Evolutionary conservation across 2,329 filamentous ascomycete genomes (phyloP), one percentile per base, ranked within the genome.

Genomic region (Exophiala dermatitidis): DNA sequence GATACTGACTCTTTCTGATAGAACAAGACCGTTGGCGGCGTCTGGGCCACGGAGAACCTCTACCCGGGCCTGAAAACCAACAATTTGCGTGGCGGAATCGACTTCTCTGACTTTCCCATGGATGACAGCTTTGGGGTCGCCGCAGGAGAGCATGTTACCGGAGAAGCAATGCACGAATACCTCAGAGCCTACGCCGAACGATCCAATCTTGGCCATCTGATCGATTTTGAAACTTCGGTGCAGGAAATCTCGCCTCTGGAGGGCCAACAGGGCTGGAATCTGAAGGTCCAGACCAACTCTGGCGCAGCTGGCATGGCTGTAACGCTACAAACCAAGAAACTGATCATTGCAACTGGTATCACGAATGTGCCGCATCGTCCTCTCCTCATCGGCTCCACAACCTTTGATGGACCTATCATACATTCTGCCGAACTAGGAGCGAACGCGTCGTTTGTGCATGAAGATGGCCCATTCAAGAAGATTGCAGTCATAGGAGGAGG

Each of bases 61-160:
- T 74, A 90, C 65, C 79, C 82, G 0, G 82, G 80, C 1, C 74
- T 91, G 42, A 85, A 82, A 63, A 83, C 80, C 49, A 90, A 91
- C 68, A 90, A 90, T 63, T 77, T 88, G 65, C 67, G 83, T 5
- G 85, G 86, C 2, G 84, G 81, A 0, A 87, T 84, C 60, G 84
- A 90, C 66, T 90, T 80, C 62, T 81, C 82, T 0, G 86, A 88
- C 63, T 88, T 86, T 55, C 83, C 84, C 19, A 85, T 90, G 81
- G 73, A 77, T 56, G 68, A 72, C 7, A 75, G 75, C 28, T 83
- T 78, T 60, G 72, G 71, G 0, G 66, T 75, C n/a, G 62, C 73
- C 44, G 62, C 66, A 5, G 79, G 78, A 10, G 65, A 83, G 48
- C 81, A 85, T 64, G 78, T 86, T 43, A 76, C 81, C 0, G 83